phyloP scores from a whole-genome alignment of 257 asterid genomes.

The Fraxinus quadrangulata region DNA sequence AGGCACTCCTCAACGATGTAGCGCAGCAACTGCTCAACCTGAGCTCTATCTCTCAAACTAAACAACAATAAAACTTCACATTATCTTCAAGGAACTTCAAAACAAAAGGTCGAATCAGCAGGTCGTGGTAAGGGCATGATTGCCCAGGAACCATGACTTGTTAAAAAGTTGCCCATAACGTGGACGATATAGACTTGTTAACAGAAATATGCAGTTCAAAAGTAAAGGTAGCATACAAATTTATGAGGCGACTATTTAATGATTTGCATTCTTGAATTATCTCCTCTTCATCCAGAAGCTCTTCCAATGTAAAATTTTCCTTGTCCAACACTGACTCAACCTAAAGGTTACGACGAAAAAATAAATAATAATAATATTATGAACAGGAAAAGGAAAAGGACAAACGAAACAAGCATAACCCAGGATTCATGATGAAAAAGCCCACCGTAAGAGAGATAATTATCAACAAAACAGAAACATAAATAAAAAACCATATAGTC shows the following conservation, averaged over 20 bases:
- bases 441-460: not conserved
- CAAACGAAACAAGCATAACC: conserved; percentile 1
- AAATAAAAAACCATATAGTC: not conserved
- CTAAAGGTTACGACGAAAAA: conserved; percentile 38
- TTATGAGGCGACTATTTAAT: conserved; percentile 91
- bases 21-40: conserved; percentile 82
- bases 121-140: not conserved
- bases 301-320: conserved; percentile 86
- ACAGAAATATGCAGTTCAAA: conserved; percentile 24
- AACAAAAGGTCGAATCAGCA: not conserved
- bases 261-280: conserved; percentile 99
- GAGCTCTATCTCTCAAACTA: conserved; percentile 93
- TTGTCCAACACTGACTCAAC: conserved; percentile 96
- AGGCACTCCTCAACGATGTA: conserved; percentile 84
- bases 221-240: conserved; percentile 58
- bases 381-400: not conserved
- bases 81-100: conserved; percentile 2
- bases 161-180: not conserved
- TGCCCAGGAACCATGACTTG: not conserved
- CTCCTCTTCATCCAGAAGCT: conserved; percentile 99
- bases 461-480: not conserved
- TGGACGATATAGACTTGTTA: not conserved
- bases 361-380: not conserved
- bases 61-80: conserved; percentile 21
- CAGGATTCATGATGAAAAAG: not conserved